A percentile compares a stretch with the other conserved stretches of the same genome.
phyloP scores from a whole-genome alignment of 768 basidiomycete genomes.

The Cubamyces lactineus region DNA sequence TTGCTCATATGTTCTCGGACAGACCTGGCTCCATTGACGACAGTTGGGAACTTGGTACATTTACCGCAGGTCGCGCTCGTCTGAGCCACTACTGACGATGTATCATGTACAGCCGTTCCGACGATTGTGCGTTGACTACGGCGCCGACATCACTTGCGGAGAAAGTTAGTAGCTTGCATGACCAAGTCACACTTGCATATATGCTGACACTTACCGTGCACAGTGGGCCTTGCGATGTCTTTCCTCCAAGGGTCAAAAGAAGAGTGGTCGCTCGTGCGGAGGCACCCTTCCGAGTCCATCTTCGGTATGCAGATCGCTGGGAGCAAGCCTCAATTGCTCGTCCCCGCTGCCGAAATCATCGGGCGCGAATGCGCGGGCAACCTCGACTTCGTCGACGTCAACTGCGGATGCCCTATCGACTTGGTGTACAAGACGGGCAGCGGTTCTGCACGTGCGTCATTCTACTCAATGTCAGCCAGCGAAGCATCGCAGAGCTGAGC shows the following conservation, averaged over 20 bases:
- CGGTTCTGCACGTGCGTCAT: conserved; percentile 67
- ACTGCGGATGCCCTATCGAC: conserved; percentile 98
- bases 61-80: too few species aligned
- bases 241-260: conserved; percentile 87
- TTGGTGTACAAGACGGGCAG: conserved; percentile 91
- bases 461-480: not conserved
- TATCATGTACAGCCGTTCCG: conserved; percentile 75
- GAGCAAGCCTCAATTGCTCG: conserved; percentile 77
- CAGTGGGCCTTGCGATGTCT: conserved; percentile 92
- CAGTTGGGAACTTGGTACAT: conserved; percentile 90
- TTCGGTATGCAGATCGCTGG: conserved; percentile 96
- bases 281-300: conserved; percentile 82
- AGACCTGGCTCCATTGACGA: conserved; percentile 85
- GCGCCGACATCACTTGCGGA: conserved; percentile 94
- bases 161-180: conserved; percentile 59
- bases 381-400: conserved; percentile 92
- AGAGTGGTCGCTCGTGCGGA: conserved; percentile 91
- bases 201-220: not conserved
- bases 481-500: not conserved
- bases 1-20: conserved; percentile 39
- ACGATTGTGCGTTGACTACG: conserved; percentile 80
- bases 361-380: conserved; percentile 63
- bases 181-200: not conserved
- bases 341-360: conserved; percentile 81
- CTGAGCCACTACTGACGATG: too few species aligned